These are phyloP conservation scores for Aspergillus sparsus DNA, from an alignment of 495 filamentous ascomycete genomes.

Conservation along the genomic window DNA sequence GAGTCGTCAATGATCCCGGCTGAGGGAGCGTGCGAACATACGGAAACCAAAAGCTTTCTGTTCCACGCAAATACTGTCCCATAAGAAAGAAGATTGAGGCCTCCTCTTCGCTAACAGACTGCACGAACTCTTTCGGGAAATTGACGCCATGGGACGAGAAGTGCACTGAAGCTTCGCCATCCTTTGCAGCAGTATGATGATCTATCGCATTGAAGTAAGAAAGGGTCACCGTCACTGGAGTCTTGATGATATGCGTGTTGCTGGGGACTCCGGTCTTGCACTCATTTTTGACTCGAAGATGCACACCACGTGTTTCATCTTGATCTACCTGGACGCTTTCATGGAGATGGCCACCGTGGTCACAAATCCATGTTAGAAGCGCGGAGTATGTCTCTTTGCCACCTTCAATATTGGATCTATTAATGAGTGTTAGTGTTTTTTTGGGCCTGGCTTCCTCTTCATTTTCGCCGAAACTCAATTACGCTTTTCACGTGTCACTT, in stretches of 20 bases:
- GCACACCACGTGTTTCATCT: constrained; percentile 46
- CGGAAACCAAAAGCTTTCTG: constrained; percentile 60
- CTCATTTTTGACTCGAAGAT: constrained; percentile 44
- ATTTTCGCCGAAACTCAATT: not conserved
- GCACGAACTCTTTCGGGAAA: constrained; percentile 39
- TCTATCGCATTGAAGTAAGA: constrained; percentile 56
- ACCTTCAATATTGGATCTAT: constrained; percentile 18
- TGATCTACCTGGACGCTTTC: constrained; percentile 43
- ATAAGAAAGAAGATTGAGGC: constrained; percentile 56
- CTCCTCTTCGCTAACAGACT: constrained; percentile 40
- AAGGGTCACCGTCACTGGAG: constrained; percentile 48
- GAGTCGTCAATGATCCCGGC: constrained; percentile 55
- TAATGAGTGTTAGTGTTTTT: constrained; percentile 1
- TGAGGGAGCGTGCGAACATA: constrained; percentile 61
- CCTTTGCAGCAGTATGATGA: constrained; percentile 19
- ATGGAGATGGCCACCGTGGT: constrained; percentile 45
- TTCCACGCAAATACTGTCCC: constrained; percentile 52
- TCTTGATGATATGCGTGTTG: constrained; percentile 45
- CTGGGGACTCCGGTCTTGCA: constrained; percentile 27
- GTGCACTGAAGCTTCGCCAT: constrained; percentile 11
- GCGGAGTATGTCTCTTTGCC: constrained; percentile 33
- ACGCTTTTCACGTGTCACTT: not conserved
- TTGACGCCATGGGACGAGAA: constrained; percentile 42
- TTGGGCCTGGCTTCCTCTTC: not conserved
- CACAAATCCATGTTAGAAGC: constrained; percentile 45